A percentile compares a stretch with the other conserved stretches of the same genome.
phyloP scores from a whole-genome alignment of 1,284 basidiomycete genomes.

The Puccinia horiana region DNA sequence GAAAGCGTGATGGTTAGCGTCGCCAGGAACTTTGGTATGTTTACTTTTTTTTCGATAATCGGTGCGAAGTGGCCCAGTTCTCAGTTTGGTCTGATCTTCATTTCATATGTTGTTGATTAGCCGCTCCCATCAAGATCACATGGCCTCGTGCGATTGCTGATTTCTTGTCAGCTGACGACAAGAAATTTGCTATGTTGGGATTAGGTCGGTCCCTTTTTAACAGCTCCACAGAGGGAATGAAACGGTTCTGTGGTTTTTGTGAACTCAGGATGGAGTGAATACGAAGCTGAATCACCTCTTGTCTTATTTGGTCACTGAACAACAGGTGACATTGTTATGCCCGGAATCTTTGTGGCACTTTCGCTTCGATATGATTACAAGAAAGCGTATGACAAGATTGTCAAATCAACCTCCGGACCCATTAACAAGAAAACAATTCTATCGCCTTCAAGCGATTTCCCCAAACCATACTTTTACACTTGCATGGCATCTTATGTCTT shows the following conservation, averaged over 20 bases:
- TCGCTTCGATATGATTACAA: constrained; percentile 81
- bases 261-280: neutral
- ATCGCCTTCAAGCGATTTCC: constrained; percentile 59
- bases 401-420: constrained; percentile 22
- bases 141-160: constrained; percentile 59
- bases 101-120: constrained; percentile 17
- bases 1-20: constrained; percentile 63
- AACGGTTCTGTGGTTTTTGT: neutral
- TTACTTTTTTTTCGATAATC: constrained; percentile 73
- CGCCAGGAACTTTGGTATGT: constrained; percentile 80
- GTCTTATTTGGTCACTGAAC: neutral
- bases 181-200: constrained; percentile 85
- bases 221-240: neutral
- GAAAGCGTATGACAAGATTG: constrained; percentile 53
- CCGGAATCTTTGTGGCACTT: constrained; percentile 77
- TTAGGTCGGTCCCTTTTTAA: constrained; percentile 59
- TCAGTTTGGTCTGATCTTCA: neutral
- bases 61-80: neutral
- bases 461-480: constrained; percentile 77
- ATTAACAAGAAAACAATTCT: constrained; percentile 44
- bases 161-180: constrained; percentile 48
- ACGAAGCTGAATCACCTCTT: neutral
- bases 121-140: constrained; percentile 64
- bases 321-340: constrained; percentile 79
- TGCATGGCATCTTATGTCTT: constrained; percentile 73